phyloP scores from a whole-genome alignment of 768 basidiomycete species.

The Naganishia onofrii region DNA sequence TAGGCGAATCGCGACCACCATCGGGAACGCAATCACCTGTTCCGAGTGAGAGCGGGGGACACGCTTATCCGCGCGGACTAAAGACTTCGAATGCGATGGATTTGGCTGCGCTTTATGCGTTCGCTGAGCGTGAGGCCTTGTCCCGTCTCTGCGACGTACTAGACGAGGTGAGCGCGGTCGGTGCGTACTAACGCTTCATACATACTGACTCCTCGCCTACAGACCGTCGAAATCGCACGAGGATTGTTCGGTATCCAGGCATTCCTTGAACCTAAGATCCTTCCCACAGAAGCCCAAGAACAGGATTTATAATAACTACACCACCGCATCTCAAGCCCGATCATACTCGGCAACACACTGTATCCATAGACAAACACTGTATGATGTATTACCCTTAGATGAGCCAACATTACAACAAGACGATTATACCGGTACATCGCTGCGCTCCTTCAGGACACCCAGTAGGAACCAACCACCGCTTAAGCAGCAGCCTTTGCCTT shows the following conservation, averaged over 20 bases:
- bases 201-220: constrained; percentile 22
- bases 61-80: background rate
- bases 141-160: constrained; percentile 44
- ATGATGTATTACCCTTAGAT: constrained; percentile 14
- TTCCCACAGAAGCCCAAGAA: constrained; percentile 12
- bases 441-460: too few species aligned
- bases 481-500: constrained; percentile 16
- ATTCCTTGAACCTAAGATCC: constrained; percentile 31
- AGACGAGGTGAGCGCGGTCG: constrained; percentile 42
- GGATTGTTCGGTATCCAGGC: constrained; percentile 46
- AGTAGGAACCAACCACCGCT: background rate
- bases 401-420: constrained; percentile 23
- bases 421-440: background rate
- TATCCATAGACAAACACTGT: constrained; percentile 9
- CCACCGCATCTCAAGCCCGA: too few species aligned
- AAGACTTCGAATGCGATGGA: constrained; percentile 33
- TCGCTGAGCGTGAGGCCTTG: constrained; percentile 50
- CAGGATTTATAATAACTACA: constrained; percentile 23
- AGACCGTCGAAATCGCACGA: constrained; percentile 38
- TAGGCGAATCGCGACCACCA: constrained; percentile 28
- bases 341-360: constrained; percentile 7
- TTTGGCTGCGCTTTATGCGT: constrained; percentile 47
- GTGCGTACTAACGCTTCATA: constrained; percentile 5
- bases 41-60: background rate
- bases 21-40: constrained; percentile 21